These are phyloP conservation scores for Noccaea bulbosa DNA, from an alignment of 345 rosid genomes.

Conservation along the genomic window DNA sequence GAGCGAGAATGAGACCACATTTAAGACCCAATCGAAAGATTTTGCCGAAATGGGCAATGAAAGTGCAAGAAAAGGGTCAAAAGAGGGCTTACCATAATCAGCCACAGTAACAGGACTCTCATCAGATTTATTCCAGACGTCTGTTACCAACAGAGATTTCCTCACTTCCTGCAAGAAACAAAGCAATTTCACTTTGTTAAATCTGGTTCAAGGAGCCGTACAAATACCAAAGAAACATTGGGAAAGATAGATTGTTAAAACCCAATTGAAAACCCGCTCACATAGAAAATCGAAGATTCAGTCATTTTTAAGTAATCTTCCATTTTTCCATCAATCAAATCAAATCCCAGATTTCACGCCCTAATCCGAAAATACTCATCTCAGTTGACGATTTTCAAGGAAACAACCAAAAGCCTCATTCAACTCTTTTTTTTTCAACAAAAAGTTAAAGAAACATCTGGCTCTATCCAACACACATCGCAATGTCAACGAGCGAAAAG, in stretches of 20 bases:
- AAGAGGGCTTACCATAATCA: constrained; percentile 71
- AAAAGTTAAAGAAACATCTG: not conserved
- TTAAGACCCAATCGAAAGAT: constrained; percentile 16
- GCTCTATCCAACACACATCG: constrained; percentile 12
- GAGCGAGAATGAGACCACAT: not conserved
- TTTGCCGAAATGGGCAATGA: not conserved
- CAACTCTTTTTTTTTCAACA: not conserved
- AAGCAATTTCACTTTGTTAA: not conserved
- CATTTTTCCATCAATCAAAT: constrained; percentile 9
- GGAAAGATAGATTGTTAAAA: constrained; percentile 1
- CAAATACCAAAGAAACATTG: constrained; percentile 3
- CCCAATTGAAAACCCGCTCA: not conserved
- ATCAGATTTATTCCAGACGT: constrained; percentile 81
- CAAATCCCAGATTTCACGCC: constrained; percentile 11
- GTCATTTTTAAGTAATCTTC: not conserved
- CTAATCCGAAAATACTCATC: constrained; percentile 20
- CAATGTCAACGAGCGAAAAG: constrained; percentile 33
- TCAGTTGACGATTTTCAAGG: constrained; percentile 30
- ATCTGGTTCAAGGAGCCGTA: constrained; percentile 1
- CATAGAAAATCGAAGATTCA: constrained; percentile 13
- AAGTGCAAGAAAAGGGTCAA: constrained; percentile 10
- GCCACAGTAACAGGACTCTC: constrained; percentile 93
- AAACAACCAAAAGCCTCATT: constrained; percentile 15
- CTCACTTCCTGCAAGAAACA: constrained; percentile 68
- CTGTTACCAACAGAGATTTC: constrained; percentile 69